Evolutionary conservation across 106 monocot species (phyloP).

Genomic region (Amphibolis antarctica): DNA sequence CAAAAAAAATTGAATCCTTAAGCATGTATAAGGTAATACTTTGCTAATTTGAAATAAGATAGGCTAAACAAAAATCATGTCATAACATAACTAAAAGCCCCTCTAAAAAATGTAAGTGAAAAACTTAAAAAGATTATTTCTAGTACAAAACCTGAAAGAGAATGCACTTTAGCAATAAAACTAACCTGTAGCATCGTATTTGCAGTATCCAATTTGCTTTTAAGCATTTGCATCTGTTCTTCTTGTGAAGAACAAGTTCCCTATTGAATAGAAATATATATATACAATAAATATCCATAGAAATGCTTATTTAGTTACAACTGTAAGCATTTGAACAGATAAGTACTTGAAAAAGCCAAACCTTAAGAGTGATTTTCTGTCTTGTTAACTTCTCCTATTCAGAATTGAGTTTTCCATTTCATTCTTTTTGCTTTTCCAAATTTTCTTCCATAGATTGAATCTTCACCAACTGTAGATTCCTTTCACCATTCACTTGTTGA

Average conservation of each 20-base stretch:
- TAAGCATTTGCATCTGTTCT: slow-evolving; percentile 38
- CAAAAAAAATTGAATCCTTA: slow-evolving; percentile 2
- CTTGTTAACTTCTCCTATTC: slow-evolving; percentile 21
- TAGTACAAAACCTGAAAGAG: too few species aligned
- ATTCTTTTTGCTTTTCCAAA: slow-evolving; percentile 23
- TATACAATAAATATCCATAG: not conserved
- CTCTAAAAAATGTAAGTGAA: too few species aligned
- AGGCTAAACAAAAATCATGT: too few species aligned
- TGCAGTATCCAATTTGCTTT: slow-evolving; percentile 38
- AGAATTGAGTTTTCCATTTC: slow-evolving; percentile 10
- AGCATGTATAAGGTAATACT: too few species aligned
- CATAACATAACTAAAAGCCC: too few species aligned
- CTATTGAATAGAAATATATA: slow-evolving; percentile 20
- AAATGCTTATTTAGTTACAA: not conserved
- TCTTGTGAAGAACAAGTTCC: slow-evolving; percentile 44
- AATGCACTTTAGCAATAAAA: too few species aligned
- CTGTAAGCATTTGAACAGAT: too few species aligned
- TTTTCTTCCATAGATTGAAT: slow-evolving; percentile 36
- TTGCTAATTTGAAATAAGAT: too few species aligned
- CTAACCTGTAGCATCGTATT: slow-evolving; percentile 64
- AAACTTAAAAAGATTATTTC: too few species aligned
- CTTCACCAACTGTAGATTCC: slow-evolving; percentile 40
- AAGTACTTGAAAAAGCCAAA: slow-evolving; percentile 8
- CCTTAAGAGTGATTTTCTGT: slow-evolving; percentile 43
- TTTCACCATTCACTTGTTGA: slow-evolving; percentile 60